phyloP scores from a whole-genome alignment of 169 alveolate species.

The Plasmodium cynomolgi region DNA sequence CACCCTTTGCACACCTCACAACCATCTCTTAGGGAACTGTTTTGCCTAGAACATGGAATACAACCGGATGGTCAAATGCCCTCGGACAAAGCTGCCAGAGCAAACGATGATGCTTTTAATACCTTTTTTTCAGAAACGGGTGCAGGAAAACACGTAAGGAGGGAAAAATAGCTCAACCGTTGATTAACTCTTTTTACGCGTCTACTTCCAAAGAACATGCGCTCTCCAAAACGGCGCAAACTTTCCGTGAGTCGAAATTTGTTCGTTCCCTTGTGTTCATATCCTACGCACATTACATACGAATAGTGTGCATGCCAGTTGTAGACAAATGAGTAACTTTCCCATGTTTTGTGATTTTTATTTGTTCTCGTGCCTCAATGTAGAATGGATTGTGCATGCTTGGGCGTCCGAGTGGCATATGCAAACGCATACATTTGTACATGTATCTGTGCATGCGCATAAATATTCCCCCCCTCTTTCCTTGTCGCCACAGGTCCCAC shows the following conservation, averaged over 20 bases:
- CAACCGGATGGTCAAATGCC: slow-evolving; percentile 89
- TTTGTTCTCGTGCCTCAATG: neutral
- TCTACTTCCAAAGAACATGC: neutral
- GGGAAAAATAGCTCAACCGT: neutral
- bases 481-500: slow-evolving; percentile 88
- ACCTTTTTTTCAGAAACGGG: slow-evolving; percentile 99
- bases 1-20: neutral
- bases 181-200: neutral
- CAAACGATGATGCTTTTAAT: slow-evolving; percentile 98
- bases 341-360: neutral
- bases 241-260: neutral
- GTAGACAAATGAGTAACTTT: neutral
- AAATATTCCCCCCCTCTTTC: neutral
- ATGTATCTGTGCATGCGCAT: neutral
- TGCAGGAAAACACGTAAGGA: slow-evolving; percentile 96
- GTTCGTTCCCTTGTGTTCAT: neutral
- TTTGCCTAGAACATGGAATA: slow-evolving; percentile 90
- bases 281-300: neutral
- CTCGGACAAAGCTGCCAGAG: slow-evolving; percentile 93
- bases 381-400: neutral
- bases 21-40: slow-evolving; percentile 82
- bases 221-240: neutral
- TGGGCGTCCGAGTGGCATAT: neutral
- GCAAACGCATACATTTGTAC: neutral
- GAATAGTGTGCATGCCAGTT: neutral